phyloP scores from a whole-genome alignment of 306 rosid genomes.

The Neltuma alba region DNA sequence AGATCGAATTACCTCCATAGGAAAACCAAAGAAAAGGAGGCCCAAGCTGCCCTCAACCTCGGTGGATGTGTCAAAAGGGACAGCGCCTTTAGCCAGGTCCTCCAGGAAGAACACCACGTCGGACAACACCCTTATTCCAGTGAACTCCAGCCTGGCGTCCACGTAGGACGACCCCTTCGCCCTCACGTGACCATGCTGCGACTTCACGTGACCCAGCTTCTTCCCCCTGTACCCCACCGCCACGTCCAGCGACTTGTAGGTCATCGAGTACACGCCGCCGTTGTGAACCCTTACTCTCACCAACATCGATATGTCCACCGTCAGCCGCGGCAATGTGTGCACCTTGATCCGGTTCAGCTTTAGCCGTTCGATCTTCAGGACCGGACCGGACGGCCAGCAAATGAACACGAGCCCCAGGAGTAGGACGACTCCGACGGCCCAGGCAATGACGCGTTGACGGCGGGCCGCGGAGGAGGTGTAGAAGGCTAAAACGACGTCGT shows the following conservation, averaged over 20 bases:
- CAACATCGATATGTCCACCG: constrained; percentile 61
- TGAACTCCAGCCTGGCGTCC: constrained; percentile 68
- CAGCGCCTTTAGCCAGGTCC: constrained; percentile 66
- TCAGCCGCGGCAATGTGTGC: constrained; percentile 55
- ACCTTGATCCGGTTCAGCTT: constrained; percentile 48
- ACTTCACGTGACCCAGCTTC: constrained; percentile 63
- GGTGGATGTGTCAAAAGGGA: constrained; percentile 63
- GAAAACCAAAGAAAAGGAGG: constrained; percentile 51
- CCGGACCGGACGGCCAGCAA: constrained; percentile 70
- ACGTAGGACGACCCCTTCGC: constrained; percentile 69
- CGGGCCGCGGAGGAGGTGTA: constrained; percentile 26
- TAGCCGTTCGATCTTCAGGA: constrained; percentile 62
- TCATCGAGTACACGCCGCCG: constrained; percentile 60
- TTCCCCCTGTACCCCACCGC: constrained; percentile 74
- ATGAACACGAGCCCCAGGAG: constrained; percentile 35
- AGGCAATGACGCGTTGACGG: constrained; percentile 32
- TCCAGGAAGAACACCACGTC: constrained; percentile 65
- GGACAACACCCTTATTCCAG: constrained; percentile 56
- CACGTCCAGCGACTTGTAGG: constrained; percentile 56
- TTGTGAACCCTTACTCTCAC: constrained; percentile 59
- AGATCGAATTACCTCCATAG: too few relatives aligned
- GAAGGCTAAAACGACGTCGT: constrained; percentile 41
- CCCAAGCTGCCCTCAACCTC: constrained; percentile 56
- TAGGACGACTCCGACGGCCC: constrained; percentile 31
- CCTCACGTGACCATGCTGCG: constrained; percentile 58